Conservation (phyloP, 371 early-diverging fungal genomes). For the Mucor sp. region DNA sequence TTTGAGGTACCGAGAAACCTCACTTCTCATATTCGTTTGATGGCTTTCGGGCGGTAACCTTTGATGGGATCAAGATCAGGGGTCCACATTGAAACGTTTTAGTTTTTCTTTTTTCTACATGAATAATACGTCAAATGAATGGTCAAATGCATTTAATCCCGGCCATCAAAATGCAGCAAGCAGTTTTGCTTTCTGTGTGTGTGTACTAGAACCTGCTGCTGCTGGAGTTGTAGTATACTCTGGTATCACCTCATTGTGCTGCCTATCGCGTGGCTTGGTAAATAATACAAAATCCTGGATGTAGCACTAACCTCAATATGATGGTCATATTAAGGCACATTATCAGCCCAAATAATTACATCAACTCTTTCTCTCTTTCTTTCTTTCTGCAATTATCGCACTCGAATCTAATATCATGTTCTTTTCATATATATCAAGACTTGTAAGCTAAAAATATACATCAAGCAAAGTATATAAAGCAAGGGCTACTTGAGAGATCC, state of each 20-base stretch:
- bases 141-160: too few species aligned
- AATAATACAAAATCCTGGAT: not conserved
- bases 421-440: conserved; percentile 5
- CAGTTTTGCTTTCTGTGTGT: too few species aligned
- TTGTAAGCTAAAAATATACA: not conserved
- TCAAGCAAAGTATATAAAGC: not conserved
- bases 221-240: not conserved
- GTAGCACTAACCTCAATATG: not conserved
- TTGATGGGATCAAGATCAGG: too few species aligned
- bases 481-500: not conserved
- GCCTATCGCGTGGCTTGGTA: not conserved
- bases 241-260: not conserved
- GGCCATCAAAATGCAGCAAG: too few species aligned
- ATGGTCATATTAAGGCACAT: not conserved
- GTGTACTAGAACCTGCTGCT: not conserved
- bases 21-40: too few species aligned
- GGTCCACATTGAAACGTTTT: too few species aligned
- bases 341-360: not conserved
- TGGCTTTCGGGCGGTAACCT: too few species aligned
- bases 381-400: not conserved
- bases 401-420: not conserved
- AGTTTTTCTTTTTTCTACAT: too few species aligned
- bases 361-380: too few species aligned
- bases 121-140: too few species aligned
- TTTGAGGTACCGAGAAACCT: too few species aligned